Base-by-base conservation (phyloP, 2,329 filamentous ascomycete species). In the Botrytis paeoniae region DNA sequence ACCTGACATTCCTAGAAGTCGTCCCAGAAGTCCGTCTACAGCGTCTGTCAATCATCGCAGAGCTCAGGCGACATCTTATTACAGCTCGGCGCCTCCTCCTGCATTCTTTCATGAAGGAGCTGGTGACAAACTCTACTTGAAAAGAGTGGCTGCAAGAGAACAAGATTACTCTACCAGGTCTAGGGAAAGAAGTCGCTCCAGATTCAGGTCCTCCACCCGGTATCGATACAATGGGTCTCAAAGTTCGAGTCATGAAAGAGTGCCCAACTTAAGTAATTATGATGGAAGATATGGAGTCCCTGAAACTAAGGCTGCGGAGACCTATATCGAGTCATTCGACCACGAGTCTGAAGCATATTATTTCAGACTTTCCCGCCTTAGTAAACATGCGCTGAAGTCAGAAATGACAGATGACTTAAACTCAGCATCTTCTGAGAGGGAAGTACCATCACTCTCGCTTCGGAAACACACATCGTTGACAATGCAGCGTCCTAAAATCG, bases 321-420 rank as follows among this genome's bases (percentile, higher is more conserved):
- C 41, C 25, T 51, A 69, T 43, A 25, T 57, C 41, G 48, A 39
- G 32, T 43, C 9, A 25, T 43, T 51, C 10, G 22, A 59, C 0
- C 66, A 37, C 20, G 66, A 35, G n/a, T 39, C n/a, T 69, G 66
- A 43, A 18, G 57, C 51, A 14, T 69, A 69, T 60, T 60, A 39
- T 29, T 69, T 69, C 51, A 43, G 51, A 6, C 66, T 69, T 43
- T 69, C 66, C n/a, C 66, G 66, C 41, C 66, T 35, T 43, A 12
- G 54, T 29, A 54, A 39, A 39, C n/a, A n/a, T 54, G 37, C 16
- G 51, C 22, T 54, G 45, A 32, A 39, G 16, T 35, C 51, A 18
- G 66, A 69, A 41, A 20, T 43, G 41, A 43, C 10, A 8, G 25
- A 41, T 32, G 51, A 43, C 37, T 60, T 51, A 25, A 60, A n/a